Percentiles rank a stretch among this genome's conserved stretches.
phyloP scores from a whole-genome alignment of 345 rosid species.

The Populus pruinosa region DNA sequence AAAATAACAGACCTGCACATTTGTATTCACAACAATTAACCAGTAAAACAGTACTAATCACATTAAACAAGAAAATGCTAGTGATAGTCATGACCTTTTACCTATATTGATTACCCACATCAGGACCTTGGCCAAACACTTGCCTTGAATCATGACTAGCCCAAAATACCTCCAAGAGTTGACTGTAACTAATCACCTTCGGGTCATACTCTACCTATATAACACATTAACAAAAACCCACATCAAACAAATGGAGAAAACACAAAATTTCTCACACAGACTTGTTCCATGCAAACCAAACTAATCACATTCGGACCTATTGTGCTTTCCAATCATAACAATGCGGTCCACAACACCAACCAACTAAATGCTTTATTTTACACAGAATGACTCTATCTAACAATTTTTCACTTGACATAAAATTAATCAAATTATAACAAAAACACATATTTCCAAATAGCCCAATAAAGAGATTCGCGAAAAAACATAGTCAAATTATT shows the following conservation, averaged over 20 bases:
- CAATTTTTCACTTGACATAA: too few species aligned
- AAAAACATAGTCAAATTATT: too few species aligned
- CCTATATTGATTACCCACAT: slow-evolving; percentile 94
- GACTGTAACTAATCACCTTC: slow-evolving; percentile 46
- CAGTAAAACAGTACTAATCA: background rate
- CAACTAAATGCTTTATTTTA: too few species aligned
- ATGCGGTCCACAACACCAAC: too few species aligned
- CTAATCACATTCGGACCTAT: too few species aligned
- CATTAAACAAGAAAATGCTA: background rate
- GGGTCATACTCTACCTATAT: slow-evolving; percentile 90
- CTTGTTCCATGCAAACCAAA: too few species aligned
- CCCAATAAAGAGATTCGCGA: too few species aligned
- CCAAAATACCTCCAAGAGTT: slow-evolving; percentile 89
- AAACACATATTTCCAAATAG: too few species aligned
- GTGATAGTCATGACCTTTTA: background rate
- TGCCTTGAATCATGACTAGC: slow-evolving; percentile 88
- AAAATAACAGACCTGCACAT: slow-evolving; percentile 69
- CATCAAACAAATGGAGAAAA: background rate
- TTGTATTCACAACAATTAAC: background rate
- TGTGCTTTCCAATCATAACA: too few species aligned
- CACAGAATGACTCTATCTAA: too few species aligned
- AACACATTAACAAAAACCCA: background rate
- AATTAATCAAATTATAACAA: too few species aligned
- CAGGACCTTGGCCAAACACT: slow-evolving; percentile 96
- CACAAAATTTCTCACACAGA: background rate